Conservation (phyloP, 345 rosid species). For the Odontarrhena argentea region DNA sequence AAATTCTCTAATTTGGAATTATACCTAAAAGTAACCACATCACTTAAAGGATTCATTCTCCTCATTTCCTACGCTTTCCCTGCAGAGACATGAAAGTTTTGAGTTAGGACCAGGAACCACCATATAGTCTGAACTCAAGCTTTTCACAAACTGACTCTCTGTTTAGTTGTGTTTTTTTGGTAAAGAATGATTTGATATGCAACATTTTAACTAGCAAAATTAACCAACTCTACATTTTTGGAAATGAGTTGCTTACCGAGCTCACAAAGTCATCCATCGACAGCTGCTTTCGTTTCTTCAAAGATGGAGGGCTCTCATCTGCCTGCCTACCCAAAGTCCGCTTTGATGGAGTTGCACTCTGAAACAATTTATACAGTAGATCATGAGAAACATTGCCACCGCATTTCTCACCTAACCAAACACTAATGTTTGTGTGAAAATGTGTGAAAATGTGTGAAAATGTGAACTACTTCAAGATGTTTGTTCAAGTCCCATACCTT, state of each 20-base stretch:
- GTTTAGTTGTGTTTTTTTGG: background rate
- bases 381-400: constrained; percentile 13
- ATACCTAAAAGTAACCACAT: constrained; percentile 3
- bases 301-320: constrained; percentile 62
- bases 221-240: background rate
- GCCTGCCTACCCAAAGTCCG: constrained; percentile 63
- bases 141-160: background rate
- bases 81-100: constrained; percentile 34
- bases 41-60: background rate
- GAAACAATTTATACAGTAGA: background rate
- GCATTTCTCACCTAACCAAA: constrained; percentile 1
- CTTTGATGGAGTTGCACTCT: constrained; percentile 65
- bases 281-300: constrained; percentile 78
- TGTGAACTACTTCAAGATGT: constrained; percentile 15
- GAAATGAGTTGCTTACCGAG: constrained; percentile 43
- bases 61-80: constrained; percentile 75
- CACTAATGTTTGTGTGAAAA: background rate
- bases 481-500: constrained; percentile 52
- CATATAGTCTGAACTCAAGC: background rate
- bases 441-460: too few relatives aligned
- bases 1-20: constrained; percentile 15
- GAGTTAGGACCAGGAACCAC: constrained; percentile 22
- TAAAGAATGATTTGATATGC: background rate
- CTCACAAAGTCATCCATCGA: constrained; percentile 79
- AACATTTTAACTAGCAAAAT: background rate